phyloP scores from a whole-genome alignment of 257 asterid species.

The Ocimum tenuiflorum region DNA sequence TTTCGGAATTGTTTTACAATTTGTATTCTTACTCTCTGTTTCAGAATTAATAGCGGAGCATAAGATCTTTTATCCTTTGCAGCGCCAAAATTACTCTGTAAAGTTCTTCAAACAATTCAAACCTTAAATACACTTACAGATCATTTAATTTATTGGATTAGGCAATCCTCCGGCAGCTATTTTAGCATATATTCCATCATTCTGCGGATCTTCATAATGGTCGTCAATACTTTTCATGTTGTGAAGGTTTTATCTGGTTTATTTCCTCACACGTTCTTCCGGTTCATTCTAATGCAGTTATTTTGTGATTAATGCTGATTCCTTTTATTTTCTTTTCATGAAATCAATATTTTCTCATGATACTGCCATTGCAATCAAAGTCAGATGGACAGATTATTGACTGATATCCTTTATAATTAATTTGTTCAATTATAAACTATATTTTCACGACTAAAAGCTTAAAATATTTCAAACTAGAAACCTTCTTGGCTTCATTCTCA shows the following conservation, averaged over 20 bases:
- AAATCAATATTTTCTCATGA: not conserved
- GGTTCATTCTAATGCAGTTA: not conserved
- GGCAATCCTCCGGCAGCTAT: not conserved
- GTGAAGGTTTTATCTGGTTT: not conserved
- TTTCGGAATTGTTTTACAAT: not conserved
- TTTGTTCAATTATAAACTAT: not conserved
- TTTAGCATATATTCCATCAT: not conserved
- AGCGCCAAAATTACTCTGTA: not conserved
- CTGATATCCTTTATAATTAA: not conserved
- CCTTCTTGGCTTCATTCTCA: constrained; percentile 2
- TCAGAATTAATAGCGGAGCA: not conserved
- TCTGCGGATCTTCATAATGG: not conserved
- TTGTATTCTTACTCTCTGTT: not conserved
- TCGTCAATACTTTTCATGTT: not conserved
- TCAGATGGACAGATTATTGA: not conserved
- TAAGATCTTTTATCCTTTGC: not conserved
- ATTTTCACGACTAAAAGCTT: not conserved
- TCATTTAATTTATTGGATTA: too few species aligned
- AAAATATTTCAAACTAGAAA: constrained; percentile 6
- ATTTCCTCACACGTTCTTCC: not conserved
- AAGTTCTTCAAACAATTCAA: not conserved
- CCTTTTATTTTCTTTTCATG: not conserved
- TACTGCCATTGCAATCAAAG: not conserved
- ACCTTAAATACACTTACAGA: too few species aligned
- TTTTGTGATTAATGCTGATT: not conserved